Conservation (phyloP, 371 early-diverging fungal genomes). For the Syncephalastrum monosporum region DNA sequence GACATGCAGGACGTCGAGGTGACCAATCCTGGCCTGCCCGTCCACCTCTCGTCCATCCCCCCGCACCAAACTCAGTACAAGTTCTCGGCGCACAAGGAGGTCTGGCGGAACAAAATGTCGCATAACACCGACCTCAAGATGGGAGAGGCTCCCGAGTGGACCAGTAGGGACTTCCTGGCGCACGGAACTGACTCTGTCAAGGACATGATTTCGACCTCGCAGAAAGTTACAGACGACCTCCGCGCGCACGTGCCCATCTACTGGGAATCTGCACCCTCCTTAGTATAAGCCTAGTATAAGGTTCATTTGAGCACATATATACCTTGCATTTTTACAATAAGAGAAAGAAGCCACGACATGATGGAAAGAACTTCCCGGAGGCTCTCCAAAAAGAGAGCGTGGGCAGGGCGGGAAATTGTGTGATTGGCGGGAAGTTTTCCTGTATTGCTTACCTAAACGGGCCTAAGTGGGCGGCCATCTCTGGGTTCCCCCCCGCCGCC, state of each 20-base stretch:
- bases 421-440: too few relatives aligned
- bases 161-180: slow-evolving; percentile 27
- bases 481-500: too few relatives aligned
- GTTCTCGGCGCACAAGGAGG: slow-evolving; percentile 32
- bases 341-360: too few relatives aligned
- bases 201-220: slow-evolving; percentile 21
- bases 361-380: too few relatives aligned
- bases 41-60: slow-evolving; percentile 21
- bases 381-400: too few relatives aligned
- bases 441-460: too few relatives aligned
- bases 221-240: slow-evolving; percentile 25
- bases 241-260: slow-evolving; percentile 27
- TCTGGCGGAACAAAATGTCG: slow-evolving; percentile 38
- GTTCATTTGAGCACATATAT: too few relatives aligned
- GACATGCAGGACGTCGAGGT: slow-evolving; percentile 20
- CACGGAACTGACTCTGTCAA: slow-evolving; percentile 24
- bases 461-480: too few relatives aligned
- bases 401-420: too few relatives aligned
- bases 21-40: slow-evolving; percentile 21
- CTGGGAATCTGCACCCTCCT: slow-evolving; percentile 8
- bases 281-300: too few relatives aligned
- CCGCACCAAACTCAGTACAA: slow-evolving; percentile 32
- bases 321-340: too few relatives aligned
- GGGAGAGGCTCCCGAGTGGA: slow-evolving; percentile 48
- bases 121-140: slow-evolving; percentile 33